Evolutionary conservation across 2,329 filamentous ascomycete species (phyloP).

Genomic region (Zalaria sp.): DNA sequence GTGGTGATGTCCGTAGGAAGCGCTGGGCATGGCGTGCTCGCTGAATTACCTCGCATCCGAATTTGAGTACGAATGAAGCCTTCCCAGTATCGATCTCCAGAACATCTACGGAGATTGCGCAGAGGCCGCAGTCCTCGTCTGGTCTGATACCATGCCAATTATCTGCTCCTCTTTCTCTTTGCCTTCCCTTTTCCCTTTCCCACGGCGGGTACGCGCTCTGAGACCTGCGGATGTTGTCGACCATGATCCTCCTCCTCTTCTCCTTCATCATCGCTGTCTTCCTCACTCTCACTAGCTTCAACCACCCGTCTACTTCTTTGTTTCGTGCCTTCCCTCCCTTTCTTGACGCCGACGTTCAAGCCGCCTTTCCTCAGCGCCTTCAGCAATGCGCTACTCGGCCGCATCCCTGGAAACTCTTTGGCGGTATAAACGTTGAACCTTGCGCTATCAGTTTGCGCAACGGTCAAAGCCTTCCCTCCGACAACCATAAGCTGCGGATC

Average conservation of each 20-base stretch:
- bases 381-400: constrained; percentile 59
- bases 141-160: neutral
- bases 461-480: constrained; percentile 34
- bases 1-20: too few relatives aligned
- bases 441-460: constrained; percentile 47
- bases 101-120: too few relatives aligned
- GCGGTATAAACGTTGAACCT: constrained; percentile 71
- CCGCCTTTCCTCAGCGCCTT: constrained; percentile 65
- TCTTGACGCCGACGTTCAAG: constrained; percentile 74
- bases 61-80: too few relatives aligned
- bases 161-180: constrained; percentile 3
- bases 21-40: too few relatives aligned
- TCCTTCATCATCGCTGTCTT: constrained; percentile 16
- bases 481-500: constrained; percentile 45
- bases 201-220: neutral
- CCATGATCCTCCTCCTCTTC: constrained; percentile 70
- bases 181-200: neutral
- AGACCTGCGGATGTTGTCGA: constrained; percentile 2
- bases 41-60: too few relatives aligned
- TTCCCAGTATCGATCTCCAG: too few relatives aligned
- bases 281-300: constrained; percentile 24
- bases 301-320: constrained; percentile 19
- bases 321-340: constrained; percentile 52
- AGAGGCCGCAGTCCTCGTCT: too few relatives aligned
- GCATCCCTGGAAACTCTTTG: constrained; percentile 78